Conservation (phyloP, 2,329 filamentous ascomycete genomes). For the Beauveria caledonica region DNA sequence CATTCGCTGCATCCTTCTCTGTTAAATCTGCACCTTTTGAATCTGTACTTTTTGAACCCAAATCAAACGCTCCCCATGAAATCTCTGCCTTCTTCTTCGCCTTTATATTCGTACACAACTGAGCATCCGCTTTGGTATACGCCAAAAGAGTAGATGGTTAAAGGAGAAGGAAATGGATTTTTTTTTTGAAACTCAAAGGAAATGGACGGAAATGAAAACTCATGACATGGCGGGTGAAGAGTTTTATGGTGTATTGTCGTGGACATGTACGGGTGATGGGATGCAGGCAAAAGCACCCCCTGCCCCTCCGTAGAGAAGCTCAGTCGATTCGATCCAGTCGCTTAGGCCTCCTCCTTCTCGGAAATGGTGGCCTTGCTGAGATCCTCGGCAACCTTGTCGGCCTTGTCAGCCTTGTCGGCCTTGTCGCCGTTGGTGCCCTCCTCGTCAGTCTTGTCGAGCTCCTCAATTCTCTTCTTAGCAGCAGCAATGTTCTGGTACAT, state of each 20-base stretch:
- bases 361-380: conserved; percentile 45
- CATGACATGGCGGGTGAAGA: neutral
- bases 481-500: conserved; percentile 78
- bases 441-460: conserved; percentile 57
- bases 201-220: neutral
- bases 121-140: conserved; percentile 5
- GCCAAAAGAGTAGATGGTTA: conserved; percentile 3
- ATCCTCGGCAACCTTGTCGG: conserved; percentile 45
- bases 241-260: neutral
- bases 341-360: conserved; percentile 42
- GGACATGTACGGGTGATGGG: neutral
- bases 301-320: neutral
- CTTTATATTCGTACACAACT: conserved; percentile 6
- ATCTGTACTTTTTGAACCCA: neutral
- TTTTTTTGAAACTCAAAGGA: neutral
- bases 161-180: neutral
- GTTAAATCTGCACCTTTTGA: neutral
- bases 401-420: conserved; percentile 41
- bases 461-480: conserved; percentile 90
- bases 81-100: neutral
- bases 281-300: neutral
- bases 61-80: conserved; percentile 6
- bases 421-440: conserved; percentile 40
- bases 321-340: neutral
- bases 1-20: neutral